These are phyloP conservation scores for Sclerotinia glacialis DNA, from an alignment of 2,329 filamentous ascomycete genomes.

Conservation along the genomic window DNA sequence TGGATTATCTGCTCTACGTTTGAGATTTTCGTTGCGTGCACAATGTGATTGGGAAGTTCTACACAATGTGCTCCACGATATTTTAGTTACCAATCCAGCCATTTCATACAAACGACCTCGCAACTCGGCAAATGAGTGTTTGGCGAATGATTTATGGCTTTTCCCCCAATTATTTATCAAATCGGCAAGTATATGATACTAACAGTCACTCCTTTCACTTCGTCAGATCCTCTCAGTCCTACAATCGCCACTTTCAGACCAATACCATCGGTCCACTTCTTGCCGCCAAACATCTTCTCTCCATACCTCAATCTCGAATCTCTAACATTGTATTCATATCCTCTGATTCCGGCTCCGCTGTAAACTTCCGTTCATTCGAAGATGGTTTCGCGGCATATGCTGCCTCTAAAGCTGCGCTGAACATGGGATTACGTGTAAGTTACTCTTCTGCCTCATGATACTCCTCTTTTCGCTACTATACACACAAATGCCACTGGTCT, in stretches of 20 bases:
- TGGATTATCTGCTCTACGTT: neutral
- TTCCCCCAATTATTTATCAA: too few species aligned
- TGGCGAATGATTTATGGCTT: too few species aligned
- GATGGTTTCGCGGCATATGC: slow-evolving; percentile 57
- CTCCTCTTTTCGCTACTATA: neutral
- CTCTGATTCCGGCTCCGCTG: slow-evolving; percentile 53
- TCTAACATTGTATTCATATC: slow-evolving; percentile 54
- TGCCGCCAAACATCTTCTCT: slow-evolving; percentile 51
- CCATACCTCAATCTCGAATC: slow-evolving; percentile 26
- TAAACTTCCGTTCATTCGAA: slow-evolving; percentile 52
- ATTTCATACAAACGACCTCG: neutral
- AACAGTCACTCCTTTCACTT: neutral
- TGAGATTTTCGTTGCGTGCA: neutral
- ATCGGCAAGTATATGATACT: neutral
- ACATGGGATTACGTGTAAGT: slow-evolving; percentile 48
- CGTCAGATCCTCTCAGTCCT: slow-evolving; percentile 50
- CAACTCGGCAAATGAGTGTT: neutral
- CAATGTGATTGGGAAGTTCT: neutral
- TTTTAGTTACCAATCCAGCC: neutral
- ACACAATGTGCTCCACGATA: neutral
- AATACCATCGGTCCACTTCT: slow-evolving; percentile 60
- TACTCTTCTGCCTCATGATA: neutral
- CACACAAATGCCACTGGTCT: too few species aligned
- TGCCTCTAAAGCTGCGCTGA: slow-evolving; percentile 56
- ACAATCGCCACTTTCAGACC: slow-evolving; percentile 54